Conservation (phyloP, 75 land plant genomes). For the Pinus tabuliformis region DNA sequence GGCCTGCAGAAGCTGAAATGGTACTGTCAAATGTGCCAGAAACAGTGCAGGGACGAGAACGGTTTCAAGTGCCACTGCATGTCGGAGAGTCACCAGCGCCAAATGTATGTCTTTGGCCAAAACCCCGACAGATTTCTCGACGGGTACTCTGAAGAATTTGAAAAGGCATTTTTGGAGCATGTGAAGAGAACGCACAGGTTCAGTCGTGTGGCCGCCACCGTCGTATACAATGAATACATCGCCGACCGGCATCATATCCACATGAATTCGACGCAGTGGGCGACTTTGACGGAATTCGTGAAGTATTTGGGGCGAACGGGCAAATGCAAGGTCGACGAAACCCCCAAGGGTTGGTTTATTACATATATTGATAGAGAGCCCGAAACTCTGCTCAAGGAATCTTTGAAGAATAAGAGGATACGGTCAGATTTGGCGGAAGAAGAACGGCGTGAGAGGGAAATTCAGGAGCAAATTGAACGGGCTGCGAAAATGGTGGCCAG, state of each 20-base stretch:
- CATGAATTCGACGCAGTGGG: slow-evolving; percentile 95
- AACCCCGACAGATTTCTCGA: slow-evolving; percentile 82
- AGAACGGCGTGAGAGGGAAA: neutral
- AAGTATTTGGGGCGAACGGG: too few relatives aligned
- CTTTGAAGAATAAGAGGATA: too few relatives aligned
- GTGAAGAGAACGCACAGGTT: slow-evolving; percentile 81
- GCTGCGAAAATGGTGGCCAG: slow-evolving; percentile 33
- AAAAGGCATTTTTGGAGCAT: slow-evolving; percentile 68
- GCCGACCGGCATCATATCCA: slow-evolving; percentile 86
- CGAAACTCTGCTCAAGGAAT: too few relatives aligned
- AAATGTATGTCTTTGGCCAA: slow-evolving; percentile 94
- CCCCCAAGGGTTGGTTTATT: too few relatives aligned
- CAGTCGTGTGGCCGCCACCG: slow-evolving; percentile 88
- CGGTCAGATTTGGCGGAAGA: too few relatives aligned
- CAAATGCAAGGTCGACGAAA: too few relatives aligned
- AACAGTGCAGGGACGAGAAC: slow-evolving; percentile 98
- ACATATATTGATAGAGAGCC: too few relatives aligned
- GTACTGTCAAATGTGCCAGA: slow-evolving; percentile 99
- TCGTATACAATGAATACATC: slow-evolving; percentile 93
- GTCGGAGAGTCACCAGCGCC: slow-evolving; percentile 95
- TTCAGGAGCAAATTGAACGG: slow-evolving; percentile 69
- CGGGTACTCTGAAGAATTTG: slow-evolving; percentile 87
- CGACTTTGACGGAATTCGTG: too few relatives aligned
- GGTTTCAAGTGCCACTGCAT: slow-evolving; percentile 99
- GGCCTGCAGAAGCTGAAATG: slow-evolving; percentile 96